Conservation (phyloP, 1,139 yeast genomes). For the Saccharomycopsis hybrid region DNA sequence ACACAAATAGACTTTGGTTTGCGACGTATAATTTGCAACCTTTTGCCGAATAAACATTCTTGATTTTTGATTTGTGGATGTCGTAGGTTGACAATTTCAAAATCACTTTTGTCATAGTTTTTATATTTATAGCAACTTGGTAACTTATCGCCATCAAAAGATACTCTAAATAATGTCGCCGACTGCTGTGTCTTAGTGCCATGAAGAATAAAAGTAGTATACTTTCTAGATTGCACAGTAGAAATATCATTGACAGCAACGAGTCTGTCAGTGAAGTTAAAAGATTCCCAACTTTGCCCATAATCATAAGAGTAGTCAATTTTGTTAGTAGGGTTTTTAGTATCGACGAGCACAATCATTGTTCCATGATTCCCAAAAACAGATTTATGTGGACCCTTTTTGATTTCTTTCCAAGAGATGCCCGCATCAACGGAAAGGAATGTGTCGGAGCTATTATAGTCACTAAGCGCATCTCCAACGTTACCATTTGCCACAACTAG, state of each 20-base stretch:
- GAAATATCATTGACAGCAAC: too few species aligned
- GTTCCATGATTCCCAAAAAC: conserved; percentile 81
- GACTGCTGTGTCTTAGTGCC: too few species aligned
- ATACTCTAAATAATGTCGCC: too few species aligned
- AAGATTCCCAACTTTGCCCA: conserved; percentile 56
- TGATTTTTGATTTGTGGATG: too few species aligned
- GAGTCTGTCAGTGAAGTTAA: conserved; percentile 35
- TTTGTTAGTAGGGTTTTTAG: conserved; percentile 42
- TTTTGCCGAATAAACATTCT: conserved; percentile 67
- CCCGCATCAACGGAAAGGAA: conserved; percentile 72
- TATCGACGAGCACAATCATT: conserved; percentile 52
- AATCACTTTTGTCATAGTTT: conserved; percentile 30
- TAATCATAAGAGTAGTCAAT: conserved; percentile 57
- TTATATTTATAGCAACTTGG: too few species aligned
- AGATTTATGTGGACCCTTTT: conserved; percentile 64
- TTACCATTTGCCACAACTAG: conserved; percentile 69
- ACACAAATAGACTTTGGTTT: conserved; percentile 53
- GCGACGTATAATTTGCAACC: conserved; percentile 57
- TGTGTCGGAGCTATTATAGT: conserved; percentile 43
- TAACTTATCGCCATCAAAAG: too few species aligned
- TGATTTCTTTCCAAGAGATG: conserved; percentile 60
- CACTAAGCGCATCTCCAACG: conserved; percentile 51
- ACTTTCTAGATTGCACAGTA: conserved; percentile 28
- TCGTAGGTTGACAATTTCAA: too few species aligned
- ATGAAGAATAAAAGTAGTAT: conserved; percentile 37